Base-by-base conservation (phyloP, 1,139 yeast species). In the Geotrichum europaeum region DNA sequence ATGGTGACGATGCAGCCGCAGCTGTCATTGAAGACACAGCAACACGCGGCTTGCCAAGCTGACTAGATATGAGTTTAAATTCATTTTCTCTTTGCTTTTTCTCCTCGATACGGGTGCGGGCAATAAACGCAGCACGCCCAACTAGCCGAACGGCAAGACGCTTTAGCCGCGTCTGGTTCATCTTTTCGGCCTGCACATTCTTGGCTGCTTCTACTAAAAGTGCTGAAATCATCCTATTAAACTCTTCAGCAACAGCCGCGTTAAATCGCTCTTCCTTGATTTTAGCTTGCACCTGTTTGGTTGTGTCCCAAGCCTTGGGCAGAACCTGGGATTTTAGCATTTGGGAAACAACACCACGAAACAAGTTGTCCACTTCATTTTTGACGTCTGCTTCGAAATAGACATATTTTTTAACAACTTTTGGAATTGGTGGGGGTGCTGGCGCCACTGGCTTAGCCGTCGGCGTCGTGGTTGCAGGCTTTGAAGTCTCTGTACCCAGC, bases 361-460 rank as follows among this genome's bases (percentile, higher is more conserved):
- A 20, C 7, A 60, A 24, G 12, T 28, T 32, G 10, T 56, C 47
- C 12, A 59, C 18, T 25, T 62, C 62, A 2, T 10, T 12, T 28
- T 53, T 45, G 22, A 53, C 56, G 22, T 58, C 61, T 10, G 53
- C 40, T 13, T 62, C 57, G 28, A 47, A 47, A 40, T 61, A 59
- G 58, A 71, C 65, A 36, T 75, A 61, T 22, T 61, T 63, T 4
- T 62, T 28, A 4, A 65, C 65, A 25, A 81, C 43, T 6, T 10
- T 32, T 51, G 47, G 24, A 18, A 25, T n/a, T 15, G 24, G 47
- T 18, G 47, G 24, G 9, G 40, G 28, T 20, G 15, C 18, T 24
- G 20, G 15, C 30, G 15, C 51, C 6, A 20, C 7, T 22, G n/a
- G 2, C 65, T 65, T 4, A 79, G 67, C 1, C 69, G 57, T 30